These are phyloP conservation scores for Colletotrichum liaoningense DNA, from an alignment of 2,329 filamentous ascomycete species.

Conservation along the genomic window DNA sequence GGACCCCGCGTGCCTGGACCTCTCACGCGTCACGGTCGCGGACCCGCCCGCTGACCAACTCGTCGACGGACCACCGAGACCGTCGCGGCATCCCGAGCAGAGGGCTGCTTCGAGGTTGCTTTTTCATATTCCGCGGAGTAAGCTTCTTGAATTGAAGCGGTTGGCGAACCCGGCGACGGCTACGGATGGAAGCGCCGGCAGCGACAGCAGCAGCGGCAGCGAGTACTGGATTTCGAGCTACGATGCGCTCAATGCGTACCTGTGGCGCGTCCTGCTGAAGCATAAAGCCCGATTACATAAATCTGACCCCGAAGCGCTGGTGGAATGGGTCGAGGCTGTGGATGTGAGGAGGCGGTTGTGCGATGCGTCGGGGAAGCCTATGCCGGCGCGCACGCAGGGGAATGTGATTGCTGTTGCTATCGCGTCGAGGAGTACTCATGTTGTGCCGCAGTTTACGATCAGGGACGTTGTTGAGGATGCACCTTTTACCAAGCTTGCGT, in stretches of 20 bases:
- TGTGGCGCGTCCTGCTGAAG: background rate
- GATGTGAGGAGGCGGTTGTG: background rate
- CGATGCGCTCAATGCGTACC: background rate
- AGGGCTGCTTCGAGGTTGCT: background rate
- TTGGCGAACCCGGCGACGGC: background rate
- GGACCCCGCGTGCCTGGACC: conserved; percentile 49
- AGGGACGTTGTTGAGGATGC: conserved; percentile 48
- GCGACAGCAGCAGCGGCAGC: too few species aligned
- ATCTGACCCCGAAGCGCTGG: background rate
- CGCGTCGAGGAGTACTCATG: background rate
- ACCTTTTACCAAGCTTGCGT: conserved; percentile 48
- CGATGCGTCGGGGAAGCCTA: background rate
- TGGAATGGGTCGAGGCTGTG: background rate
- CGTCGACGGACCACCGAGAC: conserved; percentile 44
- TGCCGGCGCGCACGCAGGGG: background rate
- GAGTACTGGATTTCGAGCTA: background rate
- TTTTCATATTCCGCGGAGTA: background rate
- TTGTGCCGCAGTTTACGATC: background rate
- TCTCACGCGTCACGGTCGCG: conserved; percentile 47
- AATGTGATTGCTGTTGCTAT: background rate
- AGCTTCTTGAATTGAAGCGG: background rate
- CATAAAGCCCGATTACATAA: background rate
- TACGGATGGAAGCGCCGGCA: background rate
- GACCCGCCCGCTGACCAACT: conserved; percentile 40
- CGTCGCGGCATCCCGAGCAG: background rate